Evolutionary conservation across 2,329 filamentous ascomycete genomes (phyloP).

Genomic region (Sporothrix protearum): DNA sequence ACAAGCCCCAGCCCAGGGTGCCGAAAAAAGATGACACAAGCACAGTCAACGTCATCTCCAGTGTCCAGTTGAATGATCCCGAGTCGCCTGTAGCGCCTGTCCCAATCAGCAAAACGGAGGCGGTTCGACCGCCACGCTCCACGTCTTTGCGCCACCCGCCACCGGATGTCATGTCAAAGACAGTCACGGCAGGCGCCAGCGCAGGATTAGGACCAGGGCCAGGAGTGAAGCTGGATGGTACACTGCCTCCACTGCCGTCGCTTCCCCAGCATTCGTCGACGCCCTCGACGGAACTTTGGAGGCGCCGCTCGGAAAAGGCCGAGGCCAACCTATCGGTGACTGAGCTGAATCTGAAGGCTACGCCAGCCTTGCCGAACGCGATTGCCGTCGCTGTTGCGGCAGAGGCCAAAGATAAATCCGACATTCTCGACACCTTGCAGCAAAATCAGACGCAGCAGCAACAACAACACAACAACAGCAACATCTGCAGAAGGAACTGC

Average conservation of each 20-base stretch:
- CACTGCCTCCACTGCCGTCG: conserved; percentile 18
- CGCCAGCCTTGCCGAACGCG: conserved; percentile 27
- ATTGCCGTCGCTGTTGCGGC: neutral
- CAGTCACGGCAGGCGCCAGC: neutral
- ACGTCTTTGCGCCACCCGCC: conserved; percentile 21
- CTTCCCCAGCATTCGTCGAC: conserved; percentile 29
- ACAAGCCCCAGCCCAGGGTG: neutral
- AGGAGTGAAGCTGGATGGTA: conserved; percentile 20
- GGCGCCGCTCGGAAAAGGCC: conserved; percentile 49
- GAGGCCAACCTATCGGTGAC: conserved; percentile 47
- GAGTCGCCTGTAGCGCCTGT: conserved; percentile 2
- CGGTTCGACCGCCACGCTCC: conserved; percentile 21
- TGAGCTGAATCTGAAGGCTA: conserved; percentile 47
- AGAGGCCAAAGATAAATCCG: neutral
- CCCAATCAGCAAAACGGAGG: conserved; percentile 3
- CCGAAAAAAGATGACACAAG: conserved; percentile 3
- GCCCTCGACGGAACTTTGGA: conserved; percentile 43
- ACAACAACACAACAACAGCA: conserved; percentile 24
- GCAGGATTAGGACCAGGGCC: neutral
- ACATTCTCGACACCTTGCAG: neutral
- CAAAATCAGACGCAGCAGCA: conserved; percentile 20
- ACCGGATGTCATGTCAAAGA: conserved; percentile 3
- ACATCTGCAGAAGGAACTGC: neutral
- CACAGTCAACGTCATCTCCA: neutral
- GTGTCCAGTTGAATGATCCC: neutral